Evolutionary conservation across 2,329 filamentous ascomycete species (phyloP).

Genomic region (Curvularia sp.): DNA sequence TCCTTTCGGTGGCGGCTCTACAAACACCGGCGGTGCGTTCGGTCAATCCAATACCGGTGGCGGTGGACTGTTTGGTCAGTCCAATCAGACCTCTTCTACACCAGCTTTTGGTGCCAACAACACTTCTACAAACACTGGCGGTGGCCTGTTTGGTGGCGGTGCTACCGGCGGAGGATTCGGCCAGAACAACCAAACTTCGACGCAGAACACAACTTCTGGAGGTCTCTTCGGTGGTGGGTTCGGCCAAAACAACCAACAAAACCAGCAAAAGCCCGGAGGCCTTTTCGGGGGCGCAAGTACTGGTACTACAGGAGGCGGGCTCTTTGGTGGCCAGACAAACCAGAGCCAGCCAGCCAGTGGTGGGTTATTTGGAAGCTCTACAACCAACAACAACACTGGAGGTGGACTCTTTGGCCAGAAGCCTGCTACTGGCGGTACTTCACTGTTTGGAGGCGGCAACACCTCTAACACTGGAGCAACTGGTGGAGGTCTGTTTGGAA

Average conservation of each 20-base stretch:
- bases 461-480: conserved; percentile 27
- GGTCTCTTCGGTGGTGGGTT: conserved; percentile 55
- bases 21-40: conserved; percentile 33
- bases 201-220: conserved; percentile 37
- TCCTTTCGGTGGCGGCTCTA: conserved; percentile 38
- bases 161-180: conserved; percentile 41
- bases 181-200: conserved; percentile 38
- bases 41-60: conserved; percentile 40
- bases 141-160: conserved; percentile 38
- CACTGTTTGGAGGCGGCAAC: conserved; percentile 43
- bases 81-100: conserved; percentile 35
- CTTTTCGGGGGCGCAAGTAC: conserved; percentile 42
- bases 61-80: conserved; percentile 47
- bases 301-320: conserved; percentile 52
- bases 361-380: conserved; percentile 60
- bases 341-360: conserved; percentile 33
- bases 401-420: conserved; percentile 53
- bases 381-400: conserved; percentile 45
- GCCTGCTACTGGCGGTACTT: conserved; percentile 26
- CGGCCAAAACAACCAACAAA: conserved; percentile 46
- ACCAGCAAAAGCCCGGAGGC: conserved; percentile 50
- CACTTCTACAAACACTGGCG: conserved; percentile 37
- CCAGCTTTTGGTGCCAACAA: conserved; percentile 39
- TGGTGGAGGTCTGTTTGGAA: conserved; percentile 47
- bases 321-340: conserved; percentile 57